phyloP scores from a whole-genome alignment of 345 rosid species.

The Boechera stricta region DNA sequence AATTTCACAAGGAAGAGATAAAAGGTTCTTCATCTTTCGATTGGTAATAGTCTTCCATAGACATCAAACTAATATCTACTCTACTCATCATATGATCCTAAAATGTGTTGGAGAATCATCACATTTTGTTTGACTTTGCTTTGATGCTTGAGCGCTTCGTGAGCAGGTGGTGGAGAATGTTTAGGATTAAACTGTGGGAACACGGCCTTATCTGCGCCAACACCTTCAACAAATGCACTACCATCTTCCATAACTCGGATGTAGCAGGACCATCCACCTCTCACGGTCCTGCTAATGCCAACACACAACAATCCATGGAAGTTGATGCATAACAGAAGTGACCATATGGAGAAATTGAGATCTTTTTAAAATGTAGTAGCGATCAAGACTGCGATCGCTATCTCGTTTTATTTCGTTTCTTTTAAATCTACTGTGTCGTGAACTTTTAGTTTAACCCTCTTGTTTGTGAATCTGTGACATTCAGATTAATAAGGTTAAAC shows the following conservation, averaged over 20 bases:
- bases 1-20: slow-evolving; percentile 62
- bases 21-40: slow-evolving; percentile 53
- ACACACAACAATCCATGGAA: slow-evolving; percentile 15
- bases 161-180: slow-evolving; percentile 75
- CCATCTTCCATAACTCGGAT: slow-evolving; percentile 44
- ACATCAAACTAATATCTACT: background rate
- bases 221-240: slow-evolving; percentile 66
- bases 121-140: background rate
- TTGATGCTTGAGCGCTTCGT: background rate
- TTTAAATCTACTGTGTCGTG: background rate
- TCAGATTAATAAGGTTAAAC: background rate
- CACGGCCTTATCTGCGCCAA: slow-evolving; percentile 74
- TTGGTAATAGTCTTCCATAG: slow-evolving; percentile 51
- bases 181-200: slow-evolving; percentile 68
- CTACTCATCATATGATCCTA: slow-evolving; percentile 8
- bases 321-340: background rate
- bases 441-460: background rate
- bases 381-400: background rate
- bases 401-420: background rate
- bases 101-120: slow-evolving; percentile 11
- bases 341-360: background rate
- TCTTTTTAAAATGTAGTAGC: background rate
- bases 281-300: slow-evolving; percentile 15
- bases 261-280: slow-evolving; percentile 7
- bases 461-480: background rate